These are phyloP conservation scores for Diaporthe helianthi DNA, from an alignment of 2,329 filamentous ascomycete species.

Conservation along the genomic window DNA sequence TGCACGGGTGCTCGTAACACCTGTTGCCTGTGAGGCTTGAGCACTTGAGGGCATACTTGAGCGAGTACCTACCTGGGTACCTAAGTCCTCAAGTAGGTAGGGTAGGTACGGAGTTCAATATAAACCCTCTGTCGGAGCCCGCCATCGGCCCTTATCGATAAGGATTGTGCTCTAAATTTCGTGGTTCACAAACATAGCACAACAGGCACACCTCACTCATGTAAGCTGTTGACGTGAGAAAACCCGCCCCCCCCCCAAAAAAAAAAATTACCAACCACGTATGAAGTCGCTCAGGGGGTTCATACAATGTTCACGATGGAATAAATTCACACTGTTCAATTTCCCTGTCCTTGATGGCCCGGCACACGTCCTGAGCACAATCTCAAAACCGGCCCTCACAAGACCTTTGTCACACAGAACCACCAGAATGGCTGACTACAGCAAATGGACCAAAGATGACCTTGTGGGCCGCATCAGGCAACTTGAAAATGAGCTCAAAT, in stretches of 20 bases:
- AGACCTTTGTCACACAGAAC: background rate
- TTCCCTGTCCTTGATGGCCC: background rate
- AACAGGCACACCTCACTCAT: slow-evolving; percentile 8
- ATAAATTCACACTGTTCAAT: slow-evolving; percentile 6
- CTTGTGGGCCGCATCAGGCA: slow-evolving; percentile 72
- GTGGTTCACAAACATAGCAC: background rate
- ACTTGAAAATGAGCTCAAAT: slow-evolving; percentile 70
- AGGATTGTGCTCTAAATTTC: slow-evolving; percentile 35
- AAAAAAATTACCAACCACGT: too few species aligned
- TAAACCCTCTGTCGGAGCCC: slow-evolving; percentile 15
- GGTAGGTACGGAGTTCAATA: too few species aligned
- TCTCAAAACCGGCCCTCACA: background rate
- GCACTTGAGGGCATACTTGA: background rate
- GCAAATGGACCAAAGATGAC: slow-evolving; percentile 70
- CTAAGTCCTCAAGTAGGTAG: too few species aligned
- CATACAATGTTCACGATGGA: slow-evolving; percentile 23
- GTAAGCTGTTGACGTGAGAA: background rate
- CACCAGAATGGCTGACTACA: slow-evolving; percentile 54
- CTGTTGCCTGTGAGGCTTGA: background rate
- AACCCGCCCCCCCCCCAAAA: too few species aligned
- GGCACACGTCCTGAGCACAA: background rate
- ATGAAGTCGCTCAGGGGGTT: slow-evolving; percentile 24
- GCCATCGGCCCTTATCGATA: slow-evolving; percentile 35
- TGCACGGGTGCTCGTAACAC: background rate
- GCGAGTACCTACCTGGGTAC: too few species aligned